Conservation (phyloP, 2,329 filamentous ascomycete genomes). For the Alternaria sp. region DNA sequence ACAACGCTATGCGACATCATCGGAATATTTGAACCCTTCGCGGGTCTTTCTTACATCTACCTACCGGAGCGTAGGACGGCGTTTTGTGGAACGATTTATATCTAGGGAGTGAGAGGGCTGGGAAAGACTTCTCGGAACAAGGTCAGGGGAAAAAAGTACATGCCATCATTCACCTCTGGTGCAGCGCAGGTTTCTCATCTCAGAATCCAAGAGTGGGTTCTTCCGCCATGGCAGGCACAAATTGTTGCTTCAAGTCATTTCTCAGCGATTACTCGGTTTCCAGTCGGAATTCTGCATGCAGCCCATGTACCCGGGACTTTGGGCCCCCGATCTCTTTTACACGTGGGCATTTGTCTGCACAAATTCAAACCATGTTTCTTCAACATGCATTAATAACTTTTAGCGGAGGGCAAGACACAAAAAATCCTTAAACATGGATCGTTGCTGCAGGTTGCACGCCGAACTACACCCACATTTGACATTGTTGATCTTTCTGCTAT, state of each 20-base stretch:
- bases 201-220: background rate
- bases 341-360: conserved; percentile 5
- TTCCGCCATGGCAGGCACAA: conserved; percentile 1
- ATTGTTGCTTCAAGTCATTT: conserved; percentile 1
- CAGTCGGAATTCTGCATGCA: conserved; percentile 1
- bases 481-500: background rate
- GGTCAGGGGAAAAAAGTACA: conserved; percentile 11
- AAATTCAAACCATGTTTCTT: background rate
- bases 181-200: background rate
- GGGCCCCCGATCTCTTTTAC: background rate
- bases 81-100: conserved; percentile 9
- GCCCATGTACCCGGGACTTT: background rate
- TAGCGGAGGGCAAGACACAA: background rate
- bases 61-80: conserved; percentile 7
- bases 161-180: background rate
- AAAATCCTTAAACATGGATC: conserved; percentile 2
- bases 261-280: background rate
- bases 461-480: background rate
- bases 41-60: conserved; percentile 6
- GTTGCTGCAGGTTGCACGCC: conserved; percentile 1
- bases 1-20: conserved; percentile 12
- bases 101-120: conserved; percentile 1
- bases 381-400: conserved; percentile 3
- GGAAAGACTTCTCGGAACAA: background rate
- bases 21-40: conserved; percentile 4